A percentile compares a stretch with the other conserved stretches of the same genome.
These are phyloP conservation scores for Talaromyces verruculosus DNA, from an alignment of 2,329 filamentous ascomycete genomes.

Conservation along the genomic window DNA sequence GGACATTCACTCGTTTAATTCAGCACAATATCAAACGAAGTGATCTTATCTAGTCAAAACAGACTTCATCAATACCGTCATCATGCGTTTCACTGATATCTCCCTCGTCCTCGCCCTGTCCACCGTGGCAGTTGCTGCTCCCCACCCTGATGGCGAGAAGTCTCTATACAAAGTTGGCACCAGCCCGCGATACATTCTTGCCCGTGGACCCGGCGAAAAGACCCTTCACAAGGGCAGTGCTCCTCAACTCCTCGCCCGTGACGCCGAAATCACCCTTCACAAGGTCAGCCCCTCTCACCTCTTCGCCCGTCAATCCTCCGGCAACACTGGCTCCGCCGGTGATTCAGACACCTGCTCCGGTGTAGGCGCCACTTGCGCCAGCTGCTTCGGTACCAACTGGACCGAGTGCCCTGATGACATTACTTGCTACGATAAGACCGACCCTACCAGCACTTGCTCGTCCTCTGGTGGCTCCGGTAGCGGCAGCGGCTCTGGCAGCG, in stretches of 20 bases:
- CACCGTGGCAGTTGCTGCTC: slow-evolving; percentile 11
- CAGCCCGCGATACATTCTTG: slow-evolving; percentile 13
- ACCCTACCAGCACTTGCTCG: slow-evolving; percentile 10
- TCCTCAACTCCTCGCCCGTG: slow-evolving; percentile 10
- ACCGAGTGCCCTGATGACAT: slow-evolving; percentile 8
- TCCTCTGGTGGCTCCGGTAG: slow-evolving; percentile 9
- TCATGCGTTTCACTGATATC: slow-evolving; percentile 16
- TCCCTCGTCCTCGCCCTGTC: slow-evolving; percentile 20
- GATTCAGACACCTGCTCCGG: slow-evolving; percentile 12
- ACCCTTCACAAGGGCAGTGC: slow-evolving; percentile 9
- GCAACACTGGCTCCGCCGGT: slow-evolving; percentile 14
- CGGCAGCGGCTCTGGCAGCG: slow-evolving; percentile 12
- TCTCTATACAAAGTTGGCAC: slow-evolving; percentile 8
- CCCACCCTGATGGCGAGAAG: slow-evolving; percentile 7
- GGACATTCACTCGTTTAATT: background rate
- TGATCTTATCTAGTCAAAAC: background rate
- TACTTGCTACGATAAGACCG: slow-evolving; percentile 7
- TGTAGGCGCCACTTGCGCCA: slow-evolving; percentile 10
- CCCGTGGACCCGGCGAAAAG: background rate
- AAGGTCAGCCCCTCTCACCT: slow-evolving; percentile 6
- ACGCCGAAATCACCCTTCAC: slow-evolving; percentile 2
- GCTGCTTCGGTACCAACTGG: slow-evolving; percentile 17
- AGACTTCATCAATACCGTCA: background rate
- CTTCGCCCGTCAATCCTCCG: slow-evolving; percentile 17
- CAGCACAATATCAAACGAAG: background rate